Conservation (phyloP, 352 stramenopile genomes). For the Phytophthora colocasiae region DNA sequence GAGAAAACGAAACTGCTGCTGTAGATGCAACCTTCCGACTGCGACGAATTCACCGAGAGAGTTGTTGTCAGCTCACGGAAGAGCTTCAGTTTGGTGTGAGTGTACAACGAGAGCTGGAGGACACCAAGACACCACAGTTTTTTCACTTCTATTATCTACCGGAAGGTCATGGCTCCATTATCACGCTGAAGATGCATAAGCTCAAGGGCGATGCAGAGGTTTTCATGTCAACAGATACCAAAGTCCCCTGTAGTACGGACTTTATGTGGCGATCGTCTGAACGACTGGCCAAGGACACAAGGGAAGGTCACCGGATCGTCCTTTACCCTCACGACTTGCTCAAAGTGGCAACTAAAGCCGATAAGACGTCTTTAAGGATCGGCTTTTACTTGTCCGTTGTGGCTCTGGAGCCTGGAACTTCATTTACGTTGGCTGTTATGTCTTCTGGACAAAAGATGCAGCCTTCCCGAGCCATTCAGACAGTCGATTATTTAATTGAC, state of each 20-base stretch:
- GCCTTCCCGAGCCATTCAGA: slow-evolving; percentile 60
- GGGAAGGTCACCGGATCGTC: slow-evolving; percentile 55
- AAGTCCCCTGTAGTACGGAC: slow-evolving; percentile 64
- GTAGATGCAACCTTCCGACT: slow-evolving; percentile 50
- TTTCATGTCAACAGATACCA: slow-evolving; percentile 78
- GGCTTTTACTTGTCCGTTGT: slow-evolving; percentile 72
- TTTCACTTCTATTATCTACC: slow-evolving; percentile 69
- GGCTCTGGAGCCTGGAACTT: slow-evolving; percentile 42
- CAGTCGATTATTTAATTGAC: slow-evolving; percentile 72
- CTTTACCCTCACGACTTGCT: slow-evolving; percentile 64
- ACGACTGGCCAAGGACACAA: slow-evolving; percentile 19
- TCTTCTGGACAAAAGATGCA: slow-evolving; percentile 68
- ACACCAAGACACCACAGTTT: slow-evolving; percentile 36
- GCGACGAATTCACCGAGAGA: slow-evolving; percentile 63
- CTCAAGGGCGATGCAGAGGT: slow-evolving; percentile 58
- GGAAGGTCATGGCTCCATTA: slow-evolving; percentile 46
- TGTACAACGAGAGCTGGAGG: slow-evolving; percentile 34
- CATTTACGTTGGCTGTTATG: slow-evolving; percentile 65
- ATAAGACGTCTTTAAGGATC: slow-evolving; percentile 9
- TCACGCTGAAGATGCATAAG: slow-evolving; percentile 67
- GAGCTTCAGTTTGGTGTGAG: slow-evolving; percentile 62
- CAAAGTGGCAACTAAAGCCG: slow-evolving; percentile 6
- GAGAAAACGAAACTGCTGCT: not conserved
- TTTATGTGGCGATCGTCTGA: slow-evolving; percentile 71
- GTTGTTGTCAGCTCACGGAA: slow-evolving; percentile 53